phyloP scores from a whole-genome alignment of 2,329 filamentous ascomycete genomes.

The Trichoderma breve region DNA sequence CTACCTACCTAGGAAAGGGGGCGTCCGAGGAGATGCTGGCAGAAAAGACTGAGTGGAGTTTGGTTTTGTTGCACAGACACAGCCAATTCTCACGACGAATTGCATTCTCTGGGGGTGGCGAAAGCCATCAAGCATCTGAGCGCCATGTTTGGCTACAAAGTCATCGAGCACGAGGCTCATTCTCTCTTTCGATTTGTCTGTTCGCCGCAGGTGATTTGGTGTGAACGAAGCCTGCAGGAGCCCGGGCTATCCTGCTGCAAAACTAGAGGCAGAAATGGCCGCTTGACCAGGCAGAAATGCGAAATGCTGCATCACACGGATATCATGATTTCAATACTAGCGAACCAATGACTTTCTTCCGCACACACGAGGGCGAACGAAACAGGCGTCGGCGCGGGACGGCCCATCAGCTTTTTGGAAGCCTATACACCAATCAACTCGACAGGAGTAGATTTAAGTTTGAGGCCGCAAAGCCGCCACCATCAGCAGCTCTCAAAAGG shows the following conservation, averaged over 20 bases:
- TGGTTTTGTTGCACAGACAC: neutral
- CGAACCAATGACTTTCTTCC: neutral
- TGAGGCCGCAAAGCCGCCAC: neutral
- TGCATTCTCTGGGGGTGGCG: neutral
- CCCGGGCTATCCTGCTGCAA: neutral
- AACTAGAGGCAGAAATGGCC: neutral
- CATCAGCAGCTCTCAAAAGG: neutral
- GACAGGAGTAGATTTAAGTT: neutral
- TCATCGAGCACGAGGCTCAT: neutral
- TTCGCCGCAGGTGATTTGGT: neutral
- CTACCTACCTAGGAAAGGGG: conserved; percentile 8
- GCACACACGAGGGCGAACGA: neutral
- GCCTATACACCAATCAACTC: neutral
- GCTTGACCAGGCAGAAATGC: neutral
- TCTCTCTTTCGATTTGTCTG: neutral
- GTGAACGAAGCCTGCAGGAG: neutral
- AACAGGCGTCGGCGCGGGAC: conserved; percentile 12
- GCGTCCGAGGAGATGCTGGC: conserved; percentile 5
- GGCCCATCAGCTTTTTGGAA: neutral
- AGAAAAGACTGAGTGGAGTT: neutral
- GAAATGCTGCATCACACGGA: neutral
- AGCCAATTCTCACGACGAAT: neutral
- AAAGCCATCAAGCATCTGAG: neutral
- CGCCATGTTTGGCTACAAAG: neutral
- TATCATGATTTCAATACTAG: neutral